Percentiles rank a stretch among this genome's conserved stretches.
These are phyloP conservation scores for Flaveria bidentis DNA, from an alignment of 129 eudicot genomes.

Conservation along the genomic window DNA sequence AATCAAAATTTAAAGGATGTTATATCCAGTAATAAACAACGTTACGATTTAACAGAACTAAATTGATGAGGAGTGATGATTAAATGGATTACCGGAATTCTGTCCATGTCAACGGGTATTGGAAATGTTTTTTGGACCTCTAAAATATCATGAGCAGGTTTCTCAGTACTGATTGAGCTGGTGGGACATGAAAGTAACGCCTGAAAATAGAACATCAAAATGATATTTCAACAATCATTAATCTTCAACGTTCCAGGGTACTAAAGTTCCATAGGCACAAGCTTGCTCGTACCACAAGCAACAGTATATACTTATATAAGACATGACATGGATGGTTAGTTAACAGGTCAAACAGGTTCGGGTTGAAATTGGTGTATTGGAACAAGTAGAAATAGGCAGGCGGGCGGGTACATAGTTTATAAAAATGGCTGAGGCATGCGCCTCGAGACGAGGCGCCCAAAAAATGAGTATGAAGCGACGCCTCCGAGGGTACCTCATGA, in stretches of 20 bases:
- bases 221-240: not conserved
- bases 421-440: too few species aligned
- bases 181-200: conserved; percentile 84
- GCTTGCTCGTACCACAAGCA: not conserved
- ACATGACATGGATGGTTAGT: not conserved
- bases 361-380: not conserved
- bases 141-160: conserved; percentile 51
- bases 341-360: not conserved
- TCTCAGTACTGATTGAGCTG: conserved; percentile 64
- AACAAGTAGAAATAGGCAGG: not conserved
- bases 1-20: not conserved
- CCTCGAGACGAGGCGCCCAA: too few species aligned
- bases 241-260: conserved; percentile 9
- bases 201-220: conserved; percentile 33
- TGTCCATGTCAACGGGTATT: conserved; percentile 49
- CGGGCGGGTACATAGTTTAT: too few species aligned
- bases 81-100: conserved; percentile 51
- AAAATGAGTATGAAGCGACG: too few species aligned
- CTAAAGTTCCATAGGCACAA: not conserved
- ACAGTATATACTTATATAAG: not conserved
- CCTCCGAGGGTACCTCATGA: too few species aligned
- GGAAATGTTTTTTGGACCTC: conserved; percentile 77
- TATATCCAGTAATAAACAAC: not conserved
- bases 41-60: conserved; percentile 6
- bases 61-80: not conserved